Conservation (phyloP, 106 monocot genomes). For the Acanthochlamys bracteata region DNA sequence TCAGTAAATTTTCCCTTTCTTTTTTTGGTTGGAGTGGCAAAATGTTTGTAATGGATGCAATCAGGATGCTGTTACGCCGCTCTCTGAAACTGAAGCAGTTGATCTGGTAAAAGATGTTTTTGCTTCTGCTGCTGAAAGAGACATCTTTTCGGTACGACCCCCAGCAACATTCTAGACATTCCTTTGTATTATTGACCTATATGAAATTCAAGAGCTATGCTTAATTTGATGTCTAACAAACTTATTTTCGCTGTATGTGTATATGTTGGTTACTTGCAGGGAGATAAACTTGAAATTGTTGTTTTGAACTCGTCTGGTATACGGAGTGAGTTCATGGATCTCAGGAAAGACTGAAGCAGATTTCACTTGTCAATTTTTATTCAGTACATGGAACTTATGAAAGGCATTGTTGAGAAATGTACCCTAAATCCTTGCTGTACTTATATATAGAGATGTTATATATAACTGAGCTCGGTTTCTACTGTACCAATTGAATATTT, state of each 20-base stretch:
- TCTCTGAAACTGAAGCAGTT: constrained; percentile 74
- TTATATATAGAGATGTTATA: too few species aligned
- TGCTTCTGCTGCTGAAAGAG: constrained; percentile 90
- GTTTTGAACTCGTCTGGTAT: constrained; percentile 73
- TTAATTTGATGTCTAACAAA: neutral
- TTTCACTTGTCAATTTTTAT: neutral
- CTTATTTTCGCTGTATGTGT: neutral
- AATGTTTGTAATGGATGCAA: neutral
- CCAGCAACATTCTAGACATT: neutral
- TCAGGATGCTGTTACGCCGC: constrained; percentile 89
- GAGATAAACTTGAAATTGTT: constrained; percentile 82
- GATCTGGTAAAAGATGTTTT: constrained; percentile 97
- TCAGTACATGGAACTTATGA: neutral
- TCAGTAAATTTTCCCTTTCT: neutral
- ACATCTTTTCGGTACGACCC: constrained; percentile 80
- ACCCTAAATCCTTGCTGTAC: too few species aligned
- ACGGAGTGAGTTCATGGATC: constrained; percentile 59
- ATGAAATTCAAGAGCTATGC: neutral
- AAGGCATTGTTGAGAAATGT: neutral
- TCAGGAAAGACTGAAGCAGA: constrained; percentile 60
- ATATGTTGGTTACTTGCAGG: constrained; percentile 33
- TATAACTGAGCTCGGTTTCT: too few species aligned
- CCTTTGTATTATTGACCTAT: neutral
- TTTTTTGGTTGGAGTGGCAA: neutral
- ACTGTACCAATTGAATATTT: too few species aligned